Conservation (phyloP, 2,329 filamentous ascomycete species). For the Scortechinia acanthostroma region DNA sequence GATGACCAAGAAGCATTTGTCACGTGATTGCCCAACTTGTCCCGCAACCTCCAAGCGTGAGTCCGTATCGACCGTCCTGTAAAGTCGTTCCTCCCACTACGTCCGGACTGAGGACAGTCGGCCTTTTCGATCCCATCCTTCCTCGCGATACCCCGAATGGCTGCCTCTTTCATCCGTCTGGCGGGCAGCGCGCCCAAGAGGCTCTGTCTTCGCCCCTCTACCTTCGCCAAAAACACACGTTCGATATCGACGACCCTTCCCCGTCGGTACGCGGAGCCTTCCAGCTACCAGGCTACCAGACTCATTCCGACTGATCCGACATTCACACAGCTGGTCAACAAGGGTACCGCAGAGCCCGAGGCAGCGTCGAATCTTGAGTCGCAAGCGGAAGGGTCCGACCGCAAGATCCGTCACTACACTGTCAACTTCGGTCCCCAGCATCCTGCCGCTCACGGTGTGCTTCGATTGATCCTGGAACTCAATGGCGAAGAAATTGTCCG, state of each 20-base stretch:
- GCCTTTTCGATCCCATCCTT: conserved; percentile 2
- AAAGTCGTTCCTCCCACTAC: neutral
- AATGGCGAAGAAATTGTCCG: conserved; percentile 96
- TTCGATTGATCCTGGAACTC: conserved; percentile 93
- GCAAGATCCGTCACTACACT: conserved; percentile 97
- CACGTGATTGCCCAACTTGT: neutral
- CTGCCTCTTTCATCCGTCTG: conserved; percentile 51
- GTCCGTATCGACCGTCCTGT: neutral
- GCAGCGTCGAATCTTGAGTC: conserved; percentile 27
- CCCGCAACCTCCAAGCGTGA: neutral
- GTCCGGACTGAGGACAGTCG: neutral
- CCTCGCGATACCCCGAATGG: conserved; percentile 36
- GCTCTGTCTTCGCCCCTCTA: conserved; percentile 43
- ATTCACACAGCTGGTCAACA: conserved; percentile 35
- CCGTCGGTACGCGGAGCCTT: conserved; percentile 40
- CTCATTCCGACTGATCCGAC: conserved; percentile 48
- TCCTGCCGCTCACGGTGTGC: conserved; percentile 93
- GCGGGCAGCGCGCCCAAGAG: conserved; percentile 51
- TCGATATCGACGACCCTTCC: conserved; percentile 45
- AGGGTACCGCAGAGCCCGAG: conserved; percentile 26
- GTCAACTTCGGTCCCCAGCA: conserved; percentile 99
- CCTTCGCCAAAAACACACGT: conserved; percentile 31
- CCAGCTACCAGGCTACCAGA: conserved; percentile 37
- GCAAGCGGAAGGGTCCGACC: conserved; percentile 33
- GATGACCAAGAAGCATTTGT: neutral